These are phyloP conservation scores for Balakata baccata DNA, from an alignment of 345 rosid species.

Conservation along the genomic window DNA sequence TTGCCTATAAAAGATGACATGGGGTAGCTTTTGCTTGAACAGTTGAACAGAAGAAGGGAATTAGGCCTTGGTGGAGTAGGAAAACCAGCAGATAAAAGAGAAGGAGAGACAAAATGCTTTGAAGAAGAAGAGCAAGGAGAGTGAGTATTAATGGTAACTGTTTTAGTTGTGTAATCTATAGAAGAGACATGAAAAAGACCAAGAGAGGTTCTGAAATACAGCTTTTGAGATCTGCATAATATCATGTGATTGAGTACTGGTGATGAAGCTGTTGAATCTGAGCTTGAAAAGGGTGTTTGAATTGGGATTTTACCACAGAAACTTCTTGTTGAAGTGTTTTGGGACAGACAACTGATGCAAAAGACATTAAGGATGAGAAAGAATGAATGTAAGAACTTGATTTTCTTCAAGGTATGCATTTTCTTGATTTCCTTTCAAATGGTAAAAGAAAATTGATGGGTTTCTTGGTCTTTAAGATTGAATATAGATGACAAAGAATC, in stretches of 20 bases:
- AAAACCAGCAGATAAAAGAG: constrained; percentile 40
- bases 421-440: constrained; percentile 14
- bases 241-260: constrained; percentile 27
- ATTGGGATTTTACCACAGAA: constrained; percentile 37
- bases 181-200: constrained; percentile 47
- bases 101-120: constrained; percentile 28
- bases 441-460: constrained; percentile 2
- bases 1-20: constrained; percentile 6
- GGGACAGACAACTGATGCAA: constrained; percentile 17
- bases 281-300: constrained; percentile 18
- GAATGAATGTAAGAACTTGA: constrained; percentile 12
- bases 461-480: not conserved
- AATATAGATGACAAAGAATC: constrained; percentile 14
- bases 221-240: constrained; percentile 46
- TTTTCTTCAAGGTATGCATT: constrained; percentile 34
- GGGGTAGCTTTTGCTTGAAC: constrained; percentile 21
- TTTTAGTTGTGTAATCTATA: constrained; percentile 42
- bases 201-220: constrained; percentile 47
- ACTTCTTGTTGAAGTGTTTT: constrained; percentile 11
- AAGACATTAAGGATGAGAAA: constrained; percentile 23
- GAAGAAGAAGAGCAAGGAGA: constrained; percentile 35
- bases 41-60: constrained; percentile 46
- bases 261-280: constrained; percentile 23
- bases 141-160: constrained; percentile 33
- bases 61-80: constrained; percentile 35